A percentile compares a stretch with the other conserved stretches of the same genome.
Evolutionary conservation across 345 rosid genomes (phyloP).

Genomic region (Gossypium ekmanianum): DNA sequence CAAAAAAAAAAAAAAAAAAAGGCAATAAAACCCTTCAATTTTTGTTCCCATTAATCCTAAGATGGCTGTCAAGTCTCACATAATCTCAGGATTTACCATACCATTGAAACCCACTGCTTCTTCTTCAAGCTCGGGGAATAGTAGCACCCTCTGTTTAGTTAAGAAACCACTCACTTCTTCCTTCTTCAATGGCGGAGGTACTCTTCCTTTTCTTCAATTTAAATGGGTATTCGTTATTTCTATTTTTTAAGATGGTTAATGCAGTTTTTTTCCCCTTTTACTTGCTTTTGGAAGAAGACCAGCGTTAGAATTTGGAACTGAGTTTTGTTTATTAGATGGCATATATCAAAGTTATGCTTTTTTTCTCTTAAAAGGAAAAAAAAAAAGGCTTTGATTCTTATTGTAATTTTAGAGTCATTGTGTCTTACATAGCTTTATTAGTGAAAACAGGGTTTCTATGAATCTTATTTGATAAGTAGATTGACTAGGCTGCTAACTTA

Average conservation of each 20-base stretch:
- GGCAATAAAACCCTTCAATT: not conserved
- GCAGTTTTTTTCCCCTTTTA: not conserved
- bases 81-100: conserved; percentile 36
- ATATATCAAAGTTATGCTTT: not conserved
- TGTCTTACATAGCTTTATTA: not conserved
- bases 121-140: conserved; percentile 30
- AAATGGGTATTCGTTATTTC: not conserved
- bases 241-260: not conserved
- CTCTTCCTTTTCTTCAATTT: not conserved
- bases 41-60: not conserved
- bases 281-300: not conserved
- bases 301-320: not conserved
- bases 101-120: conserved; percentile 28
- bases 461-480: not conserved
- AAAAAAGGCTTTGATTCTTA: not conserved
- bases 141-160: conserved; percentile 22
- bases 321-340: not conserved
- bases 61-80: conserved; percentile 36
- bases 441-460: not conserved
- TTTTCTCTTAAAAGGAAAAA: no score
- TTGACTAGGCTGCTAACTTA: not conserved
- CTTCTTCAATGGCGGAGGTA: conserved; percentile 49
- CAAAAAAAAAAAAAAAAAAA: no score
- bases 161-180: conserved; percentile 36
- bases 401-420: conserved; percentile 2